These are phyloP conservation scores for Catenaria anguillulae DNA, from an alignment of 371 early-diverging fungal genomes.

Conservation along the genomic window DNA sequence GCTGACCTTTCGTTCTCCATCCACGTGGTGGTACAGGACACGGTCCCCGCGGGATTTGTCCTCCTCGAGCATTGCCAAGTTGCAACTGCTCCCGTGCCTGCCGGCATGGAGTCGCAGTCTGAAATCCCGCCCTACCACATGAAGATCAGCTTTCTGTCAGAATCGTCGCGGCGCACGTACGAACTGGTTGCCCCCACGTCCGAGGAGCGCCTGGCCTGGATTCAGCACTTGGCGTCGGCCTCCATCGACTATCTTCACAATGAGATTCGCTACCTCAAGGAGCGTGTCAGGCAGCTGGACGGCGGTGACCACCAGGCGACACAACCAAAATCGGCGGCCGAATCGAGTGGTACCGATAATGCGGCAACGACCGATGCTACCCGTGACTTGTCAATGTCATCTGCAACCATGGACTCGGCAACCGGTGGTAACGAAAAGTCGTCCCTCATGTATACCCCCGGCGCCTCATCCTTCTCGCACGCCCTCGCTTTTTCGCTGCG, in stretches of 20 bases:
- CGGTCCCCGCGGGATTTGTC: not conserved
- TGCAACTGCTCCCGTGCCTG: not conserved
- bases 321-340: no score
- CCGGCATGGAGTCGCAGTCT: not conserved
- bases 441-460: not conserved
- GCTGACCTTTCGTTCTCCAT: no score
- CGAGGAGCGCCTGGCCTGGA: not conserved
- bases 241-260: not conserved
- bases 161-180: constrained; percentile 1
- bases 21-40: no score
- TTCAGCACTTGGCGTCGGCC: not conserved
- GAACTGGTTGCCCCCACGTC: not conserved
- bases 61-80: constrained; percentile 5
- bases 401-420: no score
- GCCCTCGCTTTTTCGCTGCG: not conserved
- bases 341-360: no score
- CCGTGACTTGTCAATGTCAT: no score
- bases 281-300: not conserved
- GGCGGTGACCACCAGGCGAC: no score
- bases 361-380: no score
- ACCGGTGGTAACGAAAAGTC: no score
- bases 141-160: not conserved
- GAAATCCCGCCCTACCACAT: constrained; percentile 3
- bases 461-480: not conserved
- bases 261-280: not conserved